Base-by-base conservation (phyloP, 192 early-diverging fungal species). In the Entrophospora sp. region DNA sequence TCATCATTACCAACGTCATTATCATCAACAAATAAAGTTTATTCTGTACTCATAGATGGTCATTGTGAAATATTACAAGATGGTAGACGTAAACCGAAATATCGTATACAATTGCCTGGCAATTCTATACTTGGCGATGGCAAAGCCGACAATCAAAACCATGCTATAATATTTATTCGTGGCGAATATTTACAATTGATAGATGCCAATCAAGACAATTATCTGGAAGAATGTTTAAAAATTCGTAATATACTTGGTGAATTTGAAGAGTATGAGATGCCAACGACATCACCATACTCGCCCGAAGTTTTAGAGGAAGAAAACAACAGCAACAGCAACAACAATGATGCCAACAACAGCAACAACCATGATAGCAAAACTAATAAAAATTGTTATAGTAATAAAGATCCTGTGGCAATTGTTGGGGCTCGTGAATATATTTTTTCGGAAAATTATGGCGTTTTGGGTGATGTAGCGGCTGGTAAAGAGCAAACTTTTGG, bases 121-220 rank as follows among this genome's bases (percentile, higher is more conserved):
- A 87, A 89, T 70, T 89, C 92, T 4, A 91, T 93, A 65, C 74
- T 94, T n/a, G 92, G 92, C 24, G 91, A 94, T 70, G 92, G 92
- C 44, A 94, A 94, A 77, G 89, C 89, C 0, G 91, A 91, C 73
- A 94, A 94, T 71, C 92, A 92, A 76, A 92, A 91, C 73, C 90
- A 91, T 66, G 80, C 89, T 18, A 81, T 94, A 42, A 83, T 91
- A 34, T 94, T 89, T 56, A 83, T 83, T 40, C 91, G 92, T 40
- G 92, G 92, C 36, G 92, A 94, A 77, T 92, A 91, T 51, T 31
- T 94, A 36, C 89, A 94, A 70, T 73, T 92, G 9, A 82, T 94
- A 28, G 92, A 94, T 64, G 92, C 92, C 18, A 94, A 94, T 66
- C 90, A 92, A 79, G 92, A 94, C 70, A 91, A 94, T 72, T 94